Percentiles rank a stretch among this genome's conserved stretches.
phyloP scores from a whole-genome alignment of 2,329 filamentous ascomycete species.

The Colletotrichum sidae region DNA sequence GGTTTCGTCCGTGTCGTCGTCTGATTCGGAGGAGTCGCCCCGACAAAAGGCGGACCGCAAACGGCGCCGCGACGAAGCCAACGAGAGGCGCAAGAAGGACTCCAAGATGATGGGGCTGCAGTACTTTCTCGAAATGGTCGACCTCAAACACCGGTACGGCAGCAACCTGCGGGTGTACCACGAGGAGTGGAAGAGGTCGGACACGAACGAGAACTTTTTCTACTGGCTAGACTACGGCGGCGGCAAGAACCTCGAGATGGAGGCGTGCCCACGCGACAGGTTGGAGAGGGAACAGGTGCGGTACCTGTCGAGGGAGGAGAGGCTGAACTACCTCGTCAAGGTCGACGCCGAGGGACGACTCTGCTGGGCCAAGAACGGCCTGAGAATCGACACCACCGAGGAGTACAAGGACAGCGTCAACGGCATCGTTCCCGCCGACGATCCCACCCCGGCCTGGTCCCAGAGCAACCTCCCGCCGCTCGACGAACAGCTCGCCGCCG shows the following conservation, averaged over 20 bases:
- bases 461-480: conserved; percentile 45
- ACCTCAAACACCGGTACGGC: conserved; percentile 88
- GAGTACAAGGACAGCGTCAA: conserved; percentile 83
- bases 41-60: conserved; percentile 53
- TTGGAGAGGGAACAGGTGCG: conserved; percentile 84
- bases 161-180: conserved; percentile 86
- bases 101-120: conserved; percentile 86
- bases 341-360: conserved; percentile 80
- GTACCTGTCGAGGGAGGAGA: conserved; percentile 85
- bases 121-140: conserved; percentile 89
- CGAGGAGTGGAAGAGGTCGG: conserved; percentile 80
- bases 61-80: conserved; percentile 59
- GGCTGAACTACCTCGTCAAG: conserved; percentile 82
- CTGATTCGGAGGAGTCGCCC: conserved; percentile 46
- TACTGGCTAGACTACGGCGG: conserved; percentile 91
- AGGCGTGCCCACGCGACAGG: conserved; percentile 77
- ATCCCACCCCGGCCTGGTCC: conserved; percentile 67
- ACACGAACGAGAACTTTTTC: conserved; percentile 90
- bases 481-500: conserved; percentile 34
- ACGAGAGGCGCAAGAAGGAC: conserved; percentile 69
- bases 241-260: conserved; percentile 76
- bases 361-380: conserved; percentile 88
- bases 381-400: conserved; percentile 80
- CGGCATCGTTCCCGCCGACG: conserved; percentile 74
- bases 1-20: conserved; percentile 45